phyloP scores from a whole-genome alignment of 805 yeast genomes.

The Cyberlindnera mycetangii region DNA sequence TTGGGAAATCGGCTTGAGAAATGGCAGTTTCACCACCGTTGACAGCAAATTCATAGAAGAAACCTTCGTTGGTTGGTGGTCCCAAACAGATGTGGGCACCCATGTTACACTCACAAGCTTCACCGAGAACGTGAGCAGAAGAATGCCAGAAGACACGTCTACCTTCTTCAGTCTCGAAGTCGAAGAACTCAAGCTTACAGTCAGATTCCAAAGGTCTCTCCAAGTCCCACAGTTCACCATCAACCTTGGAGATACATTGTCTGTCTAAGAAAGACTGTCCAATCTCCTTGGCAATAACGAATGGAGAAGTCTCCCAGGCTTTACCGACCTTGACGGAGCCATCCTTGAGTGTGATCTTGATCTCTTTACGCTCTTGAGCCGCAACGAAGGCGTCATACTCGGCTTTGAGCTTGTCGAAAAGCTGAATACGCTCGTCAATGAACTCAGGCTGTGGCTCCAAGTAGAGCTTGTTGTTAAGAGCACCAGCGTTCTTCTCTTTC shows the following conservation, averaged over 20 bases:
- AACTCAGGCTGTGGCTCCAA: constrained; percentile 82
- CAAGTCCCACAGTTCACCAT: constrained; percentile 92
- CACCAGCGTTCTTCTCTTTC: constrained; percentile 38
- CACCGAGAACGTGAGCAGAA: constrained; percentile 96
- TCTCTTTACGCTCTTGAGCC: constrained; percentile 55
- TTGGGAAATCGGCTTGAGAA: constrained; percentile 77
- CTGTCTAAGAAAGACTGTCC: constrained; percentile 87
- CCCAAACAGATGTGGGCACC: constrained; percentile 94
- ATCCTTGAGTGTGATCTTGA: constrained; percentile 81
- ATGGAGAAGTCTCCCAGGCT: constrained; percentile 88
- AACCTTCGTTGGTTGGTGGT: constrained; percentile 97
- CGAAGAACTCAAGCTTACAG: constrained; percentile 72
- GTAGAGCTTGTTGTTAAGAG: constrained; percentile 37
- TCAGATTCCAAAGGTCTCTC: constrained; percentile 86
- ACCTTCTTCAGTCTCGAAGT: constrained; percentile 93
- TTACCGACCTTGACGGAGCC: constrained; percentile 77
- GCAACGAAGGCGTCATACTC: constrained; percentile 74
- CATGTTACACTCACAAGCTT: constrained; percentile 93
- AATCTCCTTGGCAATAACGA: constrained; percentile 77
- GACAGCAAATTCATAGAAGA: constrained; percentile 93
- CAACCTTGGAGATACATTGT: constrained; percentile 86
- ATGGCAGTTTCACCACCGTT: constrained; percentile 73
- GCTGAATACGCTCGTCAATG: constrained; percentile 69
- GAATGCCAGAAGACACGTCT: constrained; percentile 98
- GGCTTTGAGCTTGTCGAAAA: constrained; percentile 78